phyloP scores from a whole-genome alignment of 2,329 filamentous ascomycete species.

The Chaetomium strumarium region DNA sequence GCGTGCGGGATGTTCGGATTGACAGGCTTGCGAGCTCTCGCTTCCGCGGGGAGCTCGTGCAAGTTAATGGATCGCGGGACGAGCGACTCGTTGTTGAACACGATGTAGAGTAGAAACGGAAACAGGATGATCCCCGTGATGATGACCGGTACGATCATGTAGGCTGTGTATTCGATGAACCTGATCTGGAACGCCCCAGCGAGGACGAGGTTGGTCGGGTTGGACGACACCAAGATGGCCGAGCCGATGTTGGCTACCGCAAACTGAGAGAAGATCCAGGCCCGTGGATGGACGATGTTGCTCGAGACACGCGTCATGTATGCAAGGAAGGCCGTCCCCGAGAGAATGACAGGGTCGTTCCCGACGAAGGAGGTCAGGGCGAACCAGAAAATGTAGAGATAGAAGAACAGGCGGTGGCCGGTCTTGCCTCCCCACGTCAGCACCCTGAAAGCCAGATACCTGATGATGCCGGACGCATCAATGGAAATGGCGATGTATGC shows the following conservation, averaged over 20 bases:
- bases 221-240: slow-evolving; percentile 70
- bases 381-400: slow-evolving; percentile 69
- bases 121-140: slow-evolving; percentile 63
- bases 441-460: slow-evolving; percentile 65
- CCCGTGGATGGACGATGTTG: slow-evolving; percentile 64
- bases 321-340: slow-evolving; percentile 66
- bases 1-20: slow-evolving; percentile 69
- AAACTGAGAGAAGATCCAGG: slow-evolving; percentile 70
- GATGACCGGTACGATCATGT: slow-evolving; percentile 68
- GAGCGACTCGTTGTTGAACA: slow-evolving; percentile 58
- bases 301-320: slow-evolving; percentile 72
- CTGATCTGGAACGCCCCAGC: slow-evolving; percentile 66
- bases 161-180: slow-evolving; percentile 69
- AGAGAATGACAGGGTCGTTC: slow-evolving; percentile 70
- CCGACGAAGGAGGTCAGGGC: slow-evolving; percentile 61
- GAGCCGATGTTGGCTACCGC: slow-evolving; percentile 68
- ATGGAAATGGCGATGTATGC: slow-evolving; percentile 75
- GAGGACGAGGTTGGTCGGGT: slow-evolving; percentile 70
- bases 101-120: slow-evolving; percentile 62
- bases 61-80: slow-evolving; percentile 62
- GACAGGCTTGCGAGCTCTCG: slow-evolving; percentile 49
- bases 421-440: slow-evolving; percentile 60
- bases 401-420: slow-evolving; percentile 65
- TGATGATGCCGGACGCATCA: slow-evolving; percentile 67
- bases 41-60: slow-evolving; percentile 58